Evolutionary conservation across 2,329 filamentous ascomycete genomes (phyloP).

Genomic region (Talaromyces funiculosus): DNA sequence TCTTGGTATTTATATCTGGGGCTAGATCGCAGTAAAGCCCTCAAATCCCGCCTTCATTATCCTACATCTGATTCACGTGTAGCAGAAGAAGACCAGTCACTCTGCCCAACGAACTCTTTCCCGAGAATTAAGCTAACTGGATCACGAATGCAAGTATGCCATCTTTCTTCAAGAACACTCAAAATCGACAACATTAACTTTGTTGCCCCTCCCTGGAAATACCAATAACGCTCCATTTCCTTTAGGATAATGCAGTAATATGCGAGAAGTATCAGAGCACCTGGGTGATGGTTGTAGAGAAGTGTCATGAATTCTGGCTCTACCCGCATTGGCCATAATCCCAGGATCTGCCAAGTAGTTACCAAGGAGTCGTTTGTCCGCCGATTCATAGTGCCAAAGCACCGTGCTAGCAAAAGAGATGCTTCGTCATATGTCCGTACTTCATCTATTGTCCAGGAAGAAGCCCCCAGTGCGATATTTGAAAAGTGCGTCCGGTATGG

Average conservation of each 20-base stretch:
- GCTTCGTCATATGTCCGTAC: not conserved
- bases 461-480: not conserved
- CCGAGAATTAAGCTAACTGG: not conserved
- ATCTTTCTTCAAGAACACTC: not conserved
- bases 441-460: not conserved
- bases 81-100: too few species aligned
- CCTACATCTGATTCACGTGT: not conserved
- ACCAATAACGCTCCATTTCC: conserved; percentile 33
- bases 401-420: not conserved
- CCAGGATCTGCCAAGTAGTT: conserved; percentile 23
- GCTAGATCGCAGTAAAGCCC: not conserved
- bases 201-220: conserved; percentile 26
- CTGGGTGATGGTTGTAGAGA: conserved; percentile 27
- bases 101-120: not conserved
- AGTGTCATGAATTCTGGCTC: conserved; percentile 26
- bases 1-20: not conserved
- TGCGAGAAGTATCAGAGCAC: conserved; percentile 34
- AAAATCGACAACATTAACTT: not conserved
- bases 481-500: not conserved
- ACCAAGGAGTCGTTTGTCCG: conserved; percentile 19
- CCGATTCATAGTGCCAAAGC: not conserved
- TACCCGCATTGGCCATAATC: conserved; percentile 35
- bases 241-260: conserved; percentile 34
- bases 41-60: not conserved
- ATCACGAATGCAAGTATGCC: not conserved